These are phyloP conservation scores for Penstemon barbatus DNA, from an alignment of 257 asterid genomes.

Conservation along the genomic window DNA sequence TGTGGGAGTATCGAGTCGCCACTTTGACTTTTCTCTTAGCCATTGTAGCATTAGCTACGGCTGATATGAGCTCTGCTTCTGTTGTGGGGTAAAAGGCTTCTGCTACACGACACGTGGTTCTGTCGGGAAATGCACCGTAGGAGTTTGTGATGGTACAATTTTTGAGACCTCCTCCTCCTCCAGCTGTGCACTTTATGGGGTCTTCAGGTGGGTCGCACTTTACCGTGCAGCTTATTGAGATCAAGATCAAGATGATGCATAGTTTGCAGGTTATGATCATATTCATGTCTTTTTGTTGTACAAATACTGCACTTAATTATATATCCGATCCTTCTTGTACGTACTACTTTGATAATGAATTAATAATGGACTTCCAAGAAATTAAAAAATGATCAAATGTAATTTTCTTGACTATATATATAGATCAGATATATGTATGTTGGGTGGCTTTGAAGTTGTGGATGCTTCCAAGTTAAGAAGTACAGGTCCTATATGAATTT, in stretches of 20 bases:
- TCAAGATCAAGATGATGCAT: not conserved
- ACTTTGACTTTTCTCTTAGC: slow-evolving; percentile 44
- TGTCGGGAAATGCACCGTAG: slow-evolving; percentile 57
- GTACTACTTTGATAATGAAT: not conserved
- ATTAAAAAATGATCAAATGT: too few relatives aligned
- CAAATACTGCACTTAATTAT: not conserved
- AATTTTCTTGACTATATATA: not conserved
- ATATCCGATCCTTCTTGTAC: not conserved
- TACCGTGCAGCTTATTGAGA: not conserved
- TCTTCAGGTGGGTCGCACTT: slow-evolving; percentile 52
- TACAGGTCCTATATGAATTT: not conserved
- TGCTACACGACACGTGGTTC: slow-evolving; percentile 52
- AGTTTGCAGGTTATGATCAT: not conserved
- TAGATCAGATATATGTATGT: not conserved
- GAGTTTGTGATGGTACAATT: slow-evolving; percentile 67
- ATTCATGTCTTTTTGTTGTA: not conserved
- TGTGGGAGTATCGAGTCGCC: slow-evolving; percentile 59
- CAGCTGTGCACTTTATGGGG: slow-evolving; percentile 45
- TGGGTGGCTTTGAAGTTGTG: slow-evolving; percentile 30
- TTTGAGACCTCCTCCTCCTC: not conserved
- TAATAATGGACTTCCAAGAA: not conserved
- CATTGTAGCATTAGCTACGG: slow-evolving; percentile 46
- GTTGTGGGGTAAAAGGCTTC: slow-evolving; percentile 48
- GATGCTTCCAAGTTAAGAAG: slow-evolving; percentile 26
- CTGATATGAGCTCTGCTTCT: slow-evolving; percentile 47